Evolutionary conservation across 805 yeast species (phyloP).

Genomic region (Martiniozyma abietophila): DNA sequence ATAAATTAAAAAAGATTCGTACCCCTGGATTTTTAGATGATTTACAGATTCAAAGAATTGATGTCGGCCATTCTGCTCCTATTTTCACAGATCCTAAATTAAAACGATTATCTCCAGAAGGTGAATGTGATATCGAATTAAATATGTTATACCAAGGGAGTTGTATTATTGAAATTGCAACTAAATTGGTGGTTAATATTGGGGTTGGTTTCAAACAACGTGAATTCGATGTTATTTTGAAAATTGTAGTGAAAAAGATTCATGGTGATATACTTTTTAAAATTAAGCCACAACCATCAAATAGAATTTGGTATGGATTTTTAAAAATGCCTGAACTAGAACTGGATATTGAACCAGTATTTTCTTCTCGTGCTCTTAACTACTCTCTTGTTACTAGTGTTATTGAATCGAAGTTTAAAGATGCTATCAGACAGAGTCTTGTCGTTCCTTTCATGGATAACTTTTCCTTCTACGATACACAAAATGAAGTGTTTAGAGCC

Average conservation of each 20-base stretch:
- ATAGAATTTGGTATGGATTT: slow-evolving; percentile 85
- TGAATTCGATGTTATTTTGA: slow-evolving; percentile 66
- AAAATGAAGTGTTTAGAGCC: slow-evolving; percentile 70
- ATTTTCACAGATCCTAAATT: slow-evolving; percentile 64
- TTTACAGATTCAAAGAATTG: slow-evolving; percentile 60
- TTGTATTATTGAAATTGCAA: slow-evolving; percentile 66
- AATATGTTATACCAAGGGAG: slow-evolving; percentile 67
- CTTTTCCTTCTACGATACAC: slow-evolving; percentile 57
- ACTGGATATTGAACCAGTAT: slow-evolving; percentile 79
- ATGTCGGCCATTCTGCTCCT: slow-evolving; percentile 78
- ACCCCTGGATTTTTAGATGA: slow-evolving; percentile 85
- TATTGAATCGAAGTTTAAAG: slow-evolving; percentile 69
- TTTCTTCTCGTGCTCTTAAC: slow-evolving; percentile 73
- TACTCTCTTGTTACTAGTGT: slow-evolving; percentile 72
- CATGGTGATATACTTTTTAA: slow-evolving; percentile 65
- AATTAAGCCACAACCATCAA: slow-evolving; percentile 85
- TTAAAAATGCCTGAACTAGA: slow-evolving; percentile 68
- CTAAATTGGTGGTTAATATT: slow-evolving; percentile 66
- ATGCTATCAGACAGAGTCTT: slow-evolving; percentile 66
- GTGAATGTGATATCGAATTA: slow-evolving; percentile 53
- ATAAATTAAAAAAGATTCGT: slow-evolving; percentile 69
- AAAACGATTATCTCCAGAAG: slow-evolving; percentile 67
- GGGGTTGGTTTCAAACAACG: slow-evolving; percentile 66
- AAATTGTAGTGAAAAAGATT: slow-evolving; percentile 56
- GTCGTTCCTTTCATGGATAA: slow-evolving; percentile 91